These are phyloP conservation scores for Candida easanensis DNA, from an alignment of 805 yeast genomes.

Conservation along the genomic window DNA sequence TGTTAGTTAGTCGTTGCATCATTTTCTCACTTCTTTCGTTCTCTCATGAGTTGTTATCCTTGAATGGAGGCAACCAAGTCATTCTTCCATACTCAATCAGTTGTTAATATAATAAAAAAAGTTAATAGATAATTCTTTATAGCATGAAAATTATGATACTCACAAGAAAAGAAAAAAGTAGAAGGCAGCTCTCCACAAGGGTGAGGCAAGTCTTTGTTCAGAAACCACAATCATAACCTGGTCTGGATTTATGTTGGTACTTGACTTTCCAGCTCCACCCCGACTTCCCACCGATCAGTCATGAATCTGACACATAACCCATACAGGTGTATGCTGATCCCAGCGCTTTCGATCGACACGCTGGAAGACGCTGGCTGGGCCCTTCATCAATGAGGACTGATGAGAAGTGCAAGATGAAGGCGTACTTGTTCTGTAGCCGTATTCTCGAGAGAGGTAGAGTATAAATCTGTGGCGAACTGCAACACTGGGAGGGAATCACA, in stretches of 20 bases:
- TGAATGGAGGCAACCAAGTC: no score
- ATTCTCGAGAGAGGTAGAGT: not conserved
- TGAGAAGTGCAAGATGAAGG: not conserved
- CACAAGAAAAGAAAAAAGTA: not conserved
- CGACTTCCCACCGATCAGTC: not conserved
- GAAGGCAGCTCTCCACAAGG: slow-evolving; percentile 14
- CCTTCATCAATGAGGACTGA: slow-evolving; percentile 20
- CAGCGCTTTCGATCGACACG: slow-evolving; percentile 14
- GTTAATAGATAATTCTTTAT: no score
- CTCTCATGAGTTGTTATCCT: no score
- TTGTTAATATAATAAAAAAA: not conserved
- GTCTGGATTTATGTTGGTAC: not conserved
- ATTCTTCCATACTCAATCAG: no score
- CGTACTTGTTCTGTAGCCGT: not conserved
- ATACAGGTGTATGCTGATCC: slow-evolving; percentile 22
- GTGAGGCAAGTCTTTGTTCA: slow-evolving; percentile 10
- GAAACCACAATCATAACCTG: not conserved
- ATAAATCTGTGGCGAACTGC: not conserved
- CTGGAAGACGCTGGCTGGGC: slow-evolving; percentile 14
- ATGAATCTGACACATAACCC: slow-evolving; percentile 24
- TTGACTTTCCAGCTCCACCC: not conserved
- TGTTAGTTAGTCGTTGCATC: no score
- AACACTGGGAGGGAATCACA: not conserved
- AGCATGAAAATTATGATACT: no score
- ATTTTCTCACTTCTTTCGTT: no score